Base-by-base conservation (phyloP, 1,139 yeast species). In the Magnusiomyces ingens region DNA sequence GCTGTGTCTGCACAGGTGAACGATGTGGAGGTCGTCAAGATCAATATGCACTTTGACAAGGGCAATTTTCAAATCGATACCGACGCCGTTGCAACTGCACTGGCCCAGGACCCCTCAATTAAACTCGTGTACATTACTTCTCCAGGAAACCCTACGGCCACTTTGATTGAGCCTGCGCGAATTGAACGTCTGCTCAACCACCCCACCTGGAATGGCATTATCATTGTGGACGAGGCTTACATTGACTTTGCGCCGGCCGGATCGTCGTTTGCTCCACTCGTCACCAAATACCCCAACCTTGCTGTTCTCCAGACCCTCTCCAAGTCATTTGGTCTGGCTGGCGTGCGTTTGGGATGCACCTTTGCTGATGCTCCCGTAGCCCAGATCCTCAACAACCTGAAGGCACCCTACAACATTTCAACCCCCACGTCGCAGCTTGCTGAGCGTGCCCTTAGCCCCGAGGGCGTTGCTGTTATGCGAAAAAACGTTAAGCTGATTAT, bases 121-220 rank as follows among this genome's bases (percentile, higher is more conserved):
- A 91, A 89, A 64, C 68, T 93, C 56, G 75, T 85, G 1, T 91
- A 89, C 67, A 72, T 91, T 58, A 91, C 98, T n/a, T 87, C 97
- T 1, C 99, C 99, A n/a, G 99, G 99, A 35, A 93, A 93, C 67
- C 99, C 99, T 37, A 93, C 99, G 0, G 97, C 85, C 3, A 78
- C 81, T 42, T 71, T 81, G 50, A 68, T 93, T 43, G 74, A 77
- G 29, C 74, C 77, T 10, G 69, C 67, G 0, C 70, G 72, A 26
- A 71, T 93, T 19, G 71, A 79, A 48, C 69, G 74, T 49, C 68
- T 93, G 22, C 70, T 88, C 52, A 66, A 74, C 12, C 73, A 75
- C 54, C 75, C 76, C 19, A 67, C 69, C 35, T 84, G 90, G 85
- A 82, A 84, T 62, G 97, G 96, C 2, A 68, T 91, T 38, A 81